Evolutionary conservation across 176 grass and related monocot genomes (phyloP), one percentile per base, ranked within the genome.

Genomic region (Carex littledalei): DNA sequence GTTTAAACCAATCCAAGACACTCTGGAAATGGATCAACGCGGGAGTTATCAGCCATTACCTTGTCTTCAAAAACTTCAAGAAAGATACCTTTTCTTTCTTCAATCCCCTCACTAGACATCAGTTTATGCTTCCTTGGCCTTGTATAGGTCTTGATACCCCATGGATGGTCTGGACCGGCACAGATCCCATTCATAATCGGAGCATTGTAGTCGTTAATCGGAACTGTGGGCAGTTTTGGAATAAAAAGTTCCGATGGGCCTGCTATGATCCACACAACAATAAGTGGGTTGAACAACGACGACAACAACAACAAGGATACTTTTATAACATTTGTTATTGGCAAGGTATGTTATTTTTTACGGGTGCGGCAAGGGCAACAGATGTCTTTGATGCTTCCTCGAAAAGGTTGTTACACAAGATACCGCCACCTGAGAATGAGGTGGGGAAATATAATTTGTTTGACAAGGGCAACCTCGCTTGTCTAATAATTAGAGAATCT

Each of bases 351-450:
- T 7, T 61, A 17, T 61, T 61, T 61, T n/a, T 18, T 61, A 61
- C 58, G 2, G 5, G 0, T 6, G 0, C 1, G 18, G 4, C 0
- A 7, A 0, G 5, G 5, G 17, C 0, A n/a, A 61, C 58, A 0
- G 6, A 21, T 5, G 58, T 61, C 16, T 61, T n/a, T 61, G 58
- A 61, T 61, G 3, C 4, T 20, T n/a, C 16, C 4, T 61, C 18
- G 5, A 6, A 50, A 74, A 50, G 13, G 8, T 21, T 74, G n/a
- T 50, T 22, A 4, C 9, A 74, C 0, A 12, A 12, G 17, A 49
- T 74, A 22, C 70, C 70, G 0, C 43, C n/a, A 74, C 70, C 70
- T 4, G 34, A 35, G 3, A 4, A 35, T 35, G 34, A 35, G 4
- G 34, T 35, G 34, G 3, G 34, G 34, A 35, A 35, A 35, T 35